Base-by-base conservation (phyloP, 352 stramenopile genomes). In the Globisporangium barbulae region DNA sequence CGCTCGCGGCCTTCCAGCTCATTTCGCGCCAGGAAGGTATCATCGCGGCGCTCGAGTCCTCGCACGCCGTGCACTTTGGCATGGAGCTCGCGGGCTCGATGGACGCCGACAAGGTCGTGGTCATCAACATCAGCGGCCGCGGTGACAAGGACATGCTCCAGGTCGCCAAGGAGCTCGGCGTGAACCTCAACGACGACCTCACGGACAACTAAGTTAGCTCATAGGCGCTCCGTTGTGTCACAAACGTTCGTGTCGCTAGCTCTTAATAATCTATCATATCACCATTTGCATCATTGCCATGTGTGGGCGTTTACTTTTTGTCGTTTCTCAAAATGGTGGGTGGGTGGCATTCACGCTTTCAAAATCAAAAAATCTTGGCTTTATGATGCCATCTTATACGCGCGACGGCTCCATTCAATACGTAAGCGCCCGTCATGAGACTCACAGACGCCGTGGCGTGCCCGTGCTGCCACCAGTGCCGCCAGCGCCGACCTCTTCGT, bases 141-240 rank as follows among this genome's bases (percentile, higher is more conserved):
- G 97, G 97, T 50, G 97, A 99, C 81, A 99, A 99, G 86, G 97
- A 99, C 75, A 99, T 99, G 96, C 87, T 98, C 31, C 96, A 98
- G 69, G 92, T 99, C 28, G 96, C 97, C 31, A 98, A 96, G 72
- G 94, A 97, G 54, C 90, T 98, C 63, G 94, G 95, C 33, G 93
- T 99, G 9, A 93, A 98, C 79, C 72, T 94, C 37, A 73, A 91
- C 70, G 83, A 90, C 41, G 85, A 94, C 61, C 74, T 94, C 59
- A 94, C 85, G n/a, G 81, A 93, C 63, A 82, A 84, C 57, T 78
- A 78, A 47, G 55, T 17, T 21, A 31, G 30, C 13, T 28, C 25
- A 19, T 37, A 53, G 22, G 48, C 22, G 21, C 21, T 30, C 22
- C 15, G 21, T 21, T 53, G 35, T 17, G 9, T 21, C 12, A 22